Percentiles rank a stretch among this genome's conserved stretches.
Evolutionary conservation across 2,329 filamentous ascomycete species (phyloP).

Genomic region (Ascochyta rabiei): DNA sequence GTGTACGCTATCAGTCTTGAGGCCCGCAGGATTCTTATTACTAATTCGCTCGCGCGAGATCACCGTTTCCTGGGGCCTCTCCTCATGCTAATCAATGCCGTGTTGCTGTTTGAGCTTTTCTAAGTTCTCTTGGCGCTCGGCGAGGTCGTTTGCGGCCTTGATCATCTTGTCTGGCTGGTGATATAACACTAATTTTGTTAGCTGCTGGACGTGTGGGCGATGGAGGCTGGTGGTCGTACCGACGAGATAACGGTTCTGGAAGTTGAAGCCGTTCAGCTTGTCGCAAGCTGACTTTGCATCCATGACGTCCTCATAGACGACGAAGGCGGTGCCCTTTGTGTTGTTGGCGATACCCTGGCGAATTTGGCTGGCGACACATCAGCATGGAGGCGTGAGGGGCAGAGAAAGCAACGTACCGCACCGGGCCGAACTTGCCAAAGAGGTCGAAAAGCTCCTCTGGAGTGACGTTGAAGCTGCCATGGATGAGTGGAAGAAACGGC

Average conservation of each 20-base stretch:
- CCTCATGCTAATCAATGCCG: conserved; percentile 83
- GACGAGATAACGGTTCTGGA: conserved; percentile 98
- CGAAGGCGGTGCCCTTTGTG: conserved; percentile 97
- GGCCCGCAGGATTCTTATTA: conserved; percentile 45
- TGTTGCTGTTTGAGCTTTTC: conserved; percentile 97
- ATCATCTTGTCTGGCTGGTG: conserved; percentile 80
- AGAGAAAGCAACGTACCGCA: conserved; percentile 69
- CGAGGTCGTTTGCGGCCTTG: conserved; percentile 91
- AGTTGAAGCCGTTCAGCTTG: conserved; percentile 99
- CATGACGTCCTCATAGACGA: conserved; percentile 99
- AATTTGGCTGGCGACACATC: conserved; percentile 74
- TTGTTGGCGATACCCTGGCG: conserved; percentile 96
- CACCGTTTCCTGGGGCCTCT: conserved; percentile 56
- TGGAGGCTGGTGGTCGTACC: conserved; percentile 62
- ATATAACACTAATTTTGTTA: conserved; percentile 64
- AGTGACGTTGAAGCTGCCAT: conserved; percentile 91
- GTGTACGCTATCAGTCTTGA: conserved; percentile 40
- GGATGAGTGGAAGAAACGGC: conserved; percentile 8
- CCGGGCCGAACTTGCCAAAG: conserved; percentile 95
- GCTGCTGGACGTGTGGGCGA: background rate
- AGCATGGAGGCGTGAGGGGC: conserved; percentile 25
- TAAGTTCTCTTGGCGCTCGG: conserved; percentile 93
- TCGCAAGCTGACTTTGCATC: conserved; percentile 99
- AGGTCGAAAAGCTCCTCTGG: conserved; percentile 98
- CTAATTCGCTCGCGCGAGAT: conserved; percentile 39